These are phyloP conservation scores for Coprinopsis strossmayeri DNA, from an alignment of 768 basidiomycete species.

Conservation along the genomic window DNA sequence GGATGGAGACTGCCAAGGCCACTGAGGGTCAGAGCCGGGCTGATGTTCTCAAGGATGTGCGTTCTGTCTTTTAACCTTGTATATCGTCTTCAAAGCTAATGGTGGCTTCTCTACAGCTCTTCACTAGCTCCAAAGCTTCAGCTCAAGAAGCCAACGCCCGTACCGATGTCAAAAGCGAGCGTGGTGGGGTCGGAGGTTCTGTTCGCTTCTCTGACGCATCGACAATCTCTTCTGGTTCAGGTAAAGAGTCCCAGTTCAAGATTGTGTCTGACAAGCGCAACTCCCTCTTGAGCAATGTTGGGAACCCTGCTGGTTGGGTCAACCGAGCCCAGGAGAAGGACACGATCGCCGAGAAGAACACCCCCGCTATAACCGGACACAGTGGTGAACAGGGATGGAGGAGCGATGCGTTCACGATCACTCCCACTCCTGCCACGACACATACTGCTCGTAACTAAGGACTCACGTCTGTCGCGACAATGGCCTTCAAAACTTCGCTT, in stretches of 20 bases:
- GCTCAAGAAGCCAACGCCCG: not conserved
- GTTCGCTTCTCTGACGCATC: not conserved
- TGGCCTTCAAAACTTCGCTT: no score
- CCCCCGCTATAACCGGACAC: not conserved
- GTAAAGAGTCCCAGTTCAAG: constrained; percentile 62
- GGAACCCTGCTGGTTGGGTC: constrained; percentile 69
- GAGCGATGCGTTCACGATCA: constrained; percentile 30
- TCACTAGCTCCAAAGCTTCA: constrained; percentile 7
- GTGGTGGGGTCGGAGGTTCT: not conserved
- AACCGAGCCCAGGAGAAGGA: constrained; percentile 46
- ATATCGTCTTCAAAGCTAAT: constrained; percentile 1
- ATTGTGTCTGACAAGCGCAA: constrained; percentile 68
- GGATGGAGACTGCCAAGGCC: constrained; percentile 55
- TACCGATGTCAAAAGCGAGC: not conserved
- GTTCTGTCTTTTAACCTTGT: constrained; percentile 17
- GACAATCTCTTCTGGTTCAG: not conserved
- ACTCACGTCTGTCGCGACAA: no score
- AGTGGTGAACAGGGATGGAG: constrained; percentile 30
- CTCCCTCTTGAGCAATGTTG: constrained; percentile 56
- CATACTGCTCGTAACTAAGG: no score
- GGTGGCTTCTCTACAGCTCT: constrained; percentile 8
- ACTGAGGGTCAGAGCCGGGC: constrained; percentile 27
- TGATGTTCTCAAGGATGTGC: constrained; percentile 55
- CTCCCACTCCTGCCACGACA: not conserved
- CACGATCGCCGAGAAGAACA: constrained; percentile 17